Base-by-base conservation (phyloP, 768 basidiomycete genomes). In the Clitopilus hobsonii region DNA sequence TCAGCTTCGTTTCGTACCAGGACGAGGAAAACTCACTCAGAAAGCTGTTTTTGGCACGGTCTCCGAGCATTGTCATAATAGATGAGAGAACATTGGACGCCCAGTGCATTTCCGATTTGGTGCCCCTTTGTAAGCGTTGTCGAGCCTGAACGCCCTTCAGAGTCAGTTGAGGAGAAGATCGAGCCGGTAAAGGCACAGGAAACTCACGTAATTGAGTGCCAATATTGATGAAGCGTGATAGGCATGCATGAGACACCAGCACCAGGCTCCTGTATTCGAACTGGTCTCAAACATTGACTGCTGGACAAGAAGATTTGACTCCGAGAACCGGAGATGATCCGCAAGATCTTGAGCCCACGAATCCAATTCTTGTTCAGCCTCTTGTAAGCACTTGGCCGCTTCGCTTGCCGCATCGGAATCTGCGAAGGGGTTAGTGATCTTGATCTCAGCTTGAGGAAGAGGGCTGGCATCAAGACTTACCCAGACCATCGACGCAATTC, bases 251-350 rank as follows among this genome's bases (percentile, higher is more conserved):
- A 77, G 76, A 59, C 82, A 88, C 70, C 82, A 93, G 61, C 85
- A 88, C 91, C 90, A 92, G 8, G 88, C 87, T 47, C 89, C 87
- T 25, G 79, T 79, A 61, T 89, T 90, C 14, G 86, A 86, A 61
- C 81, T 82, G 20, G 89, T 91, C 63, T 89, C 89, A 60, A 91
- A 87, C 82, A 89, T 88, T 16, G 83, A 79, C 58, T 84, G 72
- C 60, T 92, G 88, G 18, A 84, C 80, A 58, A 76, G 74, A 18
- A 91, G 67, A 64, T 79, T 90, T 61, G 87, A 80, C 47, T 87
- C 83, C 22, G 80, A 85, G 63, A 88, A 91, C 6, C 78, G 80
- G 45, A 93, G 80, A 62, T 85, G 79, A 38, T 84, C 81, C 10
- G 91, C 83, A n/a, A 92, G 79, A 29, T 80, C 80, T 22, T 72